A percentile compares a stretch with the other conserved stretches of the same genome.
Conservation (phyloP, 2,329 filamentous ascomycete species). For the Alternaria tenuissima region DNA sequence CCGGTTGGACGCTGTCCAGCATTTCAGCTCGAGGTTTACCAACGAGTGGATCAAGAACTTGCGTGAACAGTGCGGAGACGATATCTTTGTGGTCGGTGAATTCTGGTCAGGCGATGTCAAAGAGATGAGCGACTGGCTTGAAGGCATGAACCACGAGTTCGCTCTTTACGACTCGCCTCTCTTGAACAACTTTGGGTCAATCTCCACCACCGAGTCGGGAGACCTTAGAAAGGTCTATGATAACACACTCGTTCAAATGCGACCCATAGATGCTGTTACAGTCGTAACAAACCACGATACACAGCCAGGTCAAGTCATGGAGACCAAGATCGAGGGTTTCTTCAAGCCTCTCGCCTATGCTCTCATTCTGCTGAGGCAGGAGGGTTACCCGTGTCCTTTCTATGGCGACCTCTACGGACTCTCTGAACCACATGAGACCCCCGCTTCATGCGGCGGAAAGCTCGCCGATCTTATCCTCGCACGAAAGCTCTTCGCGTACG, state of each 20-base stretch:
- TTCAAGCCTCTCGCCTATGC: slow-evolving; percentile 78
- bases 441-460: slow-evolving; percentile 60
- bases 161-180: slow-evolving; percentile 73
- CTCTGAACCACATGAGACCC: slow-evolving; percentile 61
- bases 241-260: slow-evolving; percentile 63
- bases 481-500: slow-evolving; percentile 72
- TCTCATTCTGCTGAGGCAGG: slow-evolving; percentile 71
- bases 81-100: slow-evolving; percentile 73
- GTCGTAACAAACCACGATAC: slow-evolving; percentile 79
- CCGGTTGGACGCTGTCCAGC: slow-evolving; percentile 76
- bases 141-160: slow-evolving; percentile 63
- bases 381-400: slow-evolving; percentile 73
- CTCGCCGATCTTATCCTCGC: slow-evolving; percentile 68
- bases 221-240: slow-evolving; percentile 73
- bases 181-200: slow-evolving; percentile 70
- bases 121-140: slow-evolving; percentile 65
- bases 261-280: slow-evolving; percentile 68
- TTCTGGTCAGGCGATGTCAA: slow-evolving; percentile 70
- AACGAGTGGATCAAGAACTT: slow-evolving; percentile 69
- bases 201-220: slow-evolving; percentile 64
- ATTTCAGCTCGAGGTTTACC: slow-evolving; percentile 73
- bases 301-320: slow-evolving; percentile 69
- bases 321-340: slow-evolving; percentile 68
- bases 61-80: slow-evolving; percentile 56
- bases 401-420: slow-evolving; percentile 76